Conservation (phyloP, 176 grass and related monocot genomes). For the Stipa capillata region DNA sequence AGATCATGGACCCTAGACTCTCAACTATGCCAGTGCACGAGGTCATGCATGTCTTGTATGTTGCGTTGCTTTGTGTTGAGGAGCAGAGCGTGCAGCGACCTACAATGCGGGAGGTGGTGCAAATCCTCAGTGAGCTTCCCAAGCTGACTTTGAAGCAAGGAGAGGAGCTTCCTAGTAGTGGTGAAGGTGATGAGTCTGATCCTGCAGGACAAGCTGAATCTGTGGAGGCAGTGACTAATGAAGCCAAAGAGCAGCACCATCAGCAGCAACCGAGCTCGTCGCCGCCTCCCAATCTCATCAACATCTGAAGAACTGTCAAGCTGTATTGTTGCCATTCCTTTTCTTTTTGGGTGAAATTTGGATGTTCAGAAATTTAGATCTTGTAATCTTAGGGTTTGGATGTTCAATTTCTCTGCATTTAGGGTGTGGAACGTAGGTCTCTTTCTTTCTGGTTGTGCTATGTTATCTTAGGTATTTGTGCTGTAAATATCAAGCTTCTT, state of each 20-base stretch:
- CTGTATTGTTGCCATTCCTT: background rate
- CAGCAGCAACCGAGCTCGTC: conserved; percentile 7
- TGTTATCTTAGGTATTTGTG: conserved; percentile 2
- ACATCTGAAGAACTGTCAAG: conserved; percentile 47
- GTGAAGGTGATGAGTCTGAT: background rate
- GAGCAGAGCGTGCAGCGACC: conserved; percentile 92
- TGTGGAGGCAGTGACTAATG: conserved; percentile 11
- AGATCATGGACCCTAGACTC: conserved; percentile 74
- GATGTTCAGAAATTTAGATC: background rate
- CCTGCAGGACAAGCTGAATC: background rate
- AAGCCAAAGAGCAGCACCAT: conserved; percentile 40
- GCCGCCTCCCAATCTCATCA: conserved; percentile 47
- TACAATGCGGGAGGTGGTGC: conserved; percentile 92
- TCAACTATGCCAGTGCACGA: conserved; percentile 64
- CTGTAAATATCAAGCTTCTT: conserved; percentile 30
- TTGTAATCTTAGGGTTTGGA: conserved; percentile 17
- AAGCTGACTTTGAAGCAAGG: conserved; percentile 19
- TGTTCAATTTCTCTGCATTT: conserved; percentile 6
- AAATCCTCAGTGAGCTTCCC: conserved; percentile 78
- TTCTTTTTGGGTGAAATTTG: background rate
- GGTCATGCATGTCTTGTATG: conserved; percentile 84
- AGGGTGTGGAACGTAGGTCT: conserved; percentile 1
- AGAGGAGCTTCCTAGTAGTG: conserved; percentile 27
- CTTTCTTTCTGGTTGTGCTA: conserved; percentile 29
- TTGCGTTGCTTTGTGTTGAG: conserved; percentile 82